Conservation (phyloP, 768 basidiomycete genomes). For the Sporobolomyces roseus region DNA sequence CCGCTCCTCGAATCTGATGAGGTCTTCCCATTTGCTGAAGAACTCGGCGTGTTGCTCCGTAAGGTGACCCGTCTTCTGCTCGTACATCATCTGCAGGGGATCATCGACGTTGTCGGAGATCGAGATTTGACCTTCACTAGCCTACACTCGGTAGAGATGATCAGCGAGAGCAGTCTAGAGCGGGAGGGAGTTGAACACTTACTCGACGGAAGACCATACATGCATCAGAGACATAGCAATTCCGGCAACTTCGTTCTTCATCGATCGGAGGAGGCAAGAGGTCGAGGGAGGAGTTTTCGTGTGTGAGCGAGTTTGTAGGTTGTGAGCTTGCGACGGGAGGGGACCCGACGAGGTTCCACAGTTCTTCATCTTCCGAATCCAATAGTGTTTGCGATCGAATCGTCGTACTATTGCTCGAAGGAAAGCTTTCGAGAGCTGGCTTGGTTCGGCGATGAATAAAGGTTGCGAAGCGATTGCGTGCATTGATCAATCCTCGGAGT, state of each 20-base stretch:
- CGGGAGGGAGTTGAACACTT: constrained; percentile 32
- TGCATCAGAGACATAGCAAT: constrained; percentile 74
- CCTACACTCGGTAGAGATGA: constrained; percentile 53
- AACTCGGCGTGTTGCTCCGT: constrained; percentile 65
- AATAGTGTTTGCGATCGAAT: neutral
- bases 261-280: constrained; percentile 86
- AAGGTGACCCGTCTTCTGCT: constrained; percentile 74
- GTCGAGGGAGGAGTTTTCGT: constrained; percentile 50
- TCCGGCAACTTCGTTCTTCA: constrained; percentile 68
- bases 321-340: neutral
- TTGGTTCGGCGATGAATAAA: constrained; percentile 50
- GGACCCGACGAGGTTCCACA: constrained; percentile 2
- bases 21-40: constrained; percentile 84
- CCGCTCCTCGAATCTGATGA: constrained; percentile 80
- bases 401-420: neutral
- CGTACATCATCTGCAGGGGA: constrained; percentile 59
- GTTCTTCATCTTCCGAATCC: constrained; percentile 17
- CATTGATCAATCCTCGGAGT: constrained; percentile 71
- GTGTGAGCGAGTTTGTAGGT: neutral
- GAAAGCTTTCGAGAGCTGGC: neutral
- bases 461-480: constrained; percentile 76
- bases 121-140: constrained; percentile 65
- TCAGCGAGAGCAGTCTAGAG: neutral
- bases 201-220: constrained; percentile 95
- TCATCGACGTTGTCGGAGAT: constrained; percentile 54